Percentiles rank a stretch among this genome's conserved stretches.
Evolutionary conservation across 768 basidiomycete genomes (phyloP).

Genomic region (Russula vinacea): DNA sequence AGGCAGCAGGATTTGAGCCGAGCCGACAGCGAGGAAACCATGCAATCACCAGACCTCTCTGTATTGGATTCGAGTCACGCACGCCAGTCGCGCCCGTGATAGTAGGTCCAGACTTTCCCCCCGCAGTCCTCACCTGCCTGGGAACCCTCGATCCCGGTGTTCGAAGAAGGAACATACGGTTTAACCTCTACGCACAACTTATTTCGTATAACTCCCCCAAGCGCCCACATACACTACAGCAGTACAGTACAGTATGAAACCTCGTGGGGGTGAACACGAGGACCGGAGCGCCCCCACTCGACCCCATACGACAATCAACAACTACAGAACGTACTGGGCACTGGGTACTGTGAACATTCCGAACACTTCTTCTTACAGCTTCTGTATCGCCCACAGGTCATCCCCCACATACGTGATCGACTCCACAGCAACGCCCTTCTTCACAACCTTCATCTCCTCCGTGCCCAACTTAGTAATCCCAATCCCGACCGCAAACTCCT

Average conservation of each 20-base stretch:
- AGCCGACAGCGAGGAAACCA: too few species aligned
- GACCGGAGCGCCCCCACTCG: too few species aligned
- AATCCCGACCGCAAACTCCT: constrained; percentile 85
- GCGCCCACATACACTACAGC: too few species aligned
- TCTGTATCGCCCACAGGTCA: constrained; percentile 74
- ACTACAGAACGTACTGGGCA: too few species aligned
- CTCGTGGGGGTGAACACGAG: too few species aligned
- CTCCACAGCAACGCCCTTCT: constrained; percentile 90
- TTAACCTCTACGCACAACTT: constrained; percentile 15
- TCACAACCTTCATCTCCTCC: constrained; percentile 85
- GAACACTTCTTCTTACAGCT: constrained; percentile 37
- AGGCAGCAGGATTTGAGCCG: too few species aligned
- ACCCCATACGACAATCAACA: too few species aligned
- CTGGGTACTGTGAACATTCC: too few species aligned
- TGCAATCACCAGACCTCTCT: too few species aligned
- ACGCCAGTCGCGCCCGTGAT: too few species aligned
- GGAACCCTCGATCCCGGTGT: not conserved
- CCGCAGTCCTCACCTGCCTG: not conserved
- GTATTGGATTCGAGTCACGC: not conserved
- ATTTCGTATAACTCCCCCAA: too few species aligned
- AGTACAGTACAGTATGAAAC: too few species aligned
- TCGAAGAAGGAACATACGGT: constrained; percentile 18
- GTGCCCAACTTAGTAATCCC: constrained; percentile 79
- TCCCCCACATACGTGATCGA: constrained; percentile 83
- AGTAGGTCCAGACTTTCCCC: not conserved